Conservation (phyloP, 176 grass and related monocot genomes). For the Oryza nivara region DNA sequence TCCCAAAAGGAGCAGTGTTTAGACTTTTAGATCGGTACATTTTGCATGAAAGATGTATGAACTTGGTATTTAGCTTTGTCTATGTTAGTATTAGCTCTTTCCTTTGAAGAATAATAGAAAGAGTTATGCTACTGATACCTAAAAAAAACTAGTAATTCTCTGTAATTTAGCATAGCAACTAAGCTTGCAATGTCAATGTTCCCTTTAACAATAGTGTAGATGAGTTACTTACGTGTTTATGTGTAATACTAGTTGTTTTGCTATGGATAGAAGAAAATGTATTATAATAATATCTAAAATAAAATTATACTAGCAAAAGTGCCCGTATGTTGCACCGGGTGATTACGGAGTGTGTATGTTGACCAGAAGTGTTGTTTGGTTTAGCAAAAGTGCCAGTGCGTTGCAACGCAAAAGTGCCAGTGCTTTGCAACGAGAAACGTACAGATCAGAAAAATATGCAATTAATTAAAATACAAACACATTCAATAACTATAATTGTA, state of each 20-base stretch:
- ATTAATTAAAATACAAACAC: too few species aligned
- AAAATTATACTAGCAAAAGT: too few species aligned
- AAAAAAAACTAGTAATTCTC: not conserved
- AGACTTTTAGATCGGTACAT: conserved; percentile 17
- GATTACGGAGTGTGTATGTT: too few species aligned
- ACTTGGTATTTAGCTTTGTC: not conserved
- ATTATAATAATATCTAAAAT: too few species aligned
- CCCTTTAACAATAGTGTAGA: not conserved
- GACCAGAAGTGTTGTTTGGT: too few species aligned
- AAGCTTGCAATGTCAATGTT: not conserved
- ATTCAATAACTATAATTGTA: too few species aligned
- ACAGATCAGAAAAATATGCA: too few species aligned
- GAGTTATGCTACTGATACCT: not conserved
- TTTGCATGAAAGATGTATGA: conserved; percentile 15
- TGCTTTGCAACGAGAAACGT: too few species aligned
- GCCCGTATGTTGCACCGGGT: too few species aligned
- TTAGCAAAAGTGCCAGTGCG: too few species aligned
- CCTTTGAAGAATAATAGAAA: not conserved
- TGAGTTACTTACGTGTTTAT: not conserved
- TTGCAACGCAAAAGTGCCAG: too few species aligned
- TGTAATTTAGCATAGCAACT: not conserved
- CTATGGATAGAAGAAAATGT: too few species aligned
- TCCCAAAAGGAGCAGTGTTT: conserved; percentile 37
- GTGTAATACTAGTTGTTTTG: not conserved
- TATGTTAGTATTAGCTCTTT: not conserved